Percentiles rank a stretch among this genome's conserved stretches.
These are phyloP conservation scores for Trichoderma sp. DNA, from an alignment of 2,329 filamentous ascomycete genomes.

Conservation along the genomic window DNA sequence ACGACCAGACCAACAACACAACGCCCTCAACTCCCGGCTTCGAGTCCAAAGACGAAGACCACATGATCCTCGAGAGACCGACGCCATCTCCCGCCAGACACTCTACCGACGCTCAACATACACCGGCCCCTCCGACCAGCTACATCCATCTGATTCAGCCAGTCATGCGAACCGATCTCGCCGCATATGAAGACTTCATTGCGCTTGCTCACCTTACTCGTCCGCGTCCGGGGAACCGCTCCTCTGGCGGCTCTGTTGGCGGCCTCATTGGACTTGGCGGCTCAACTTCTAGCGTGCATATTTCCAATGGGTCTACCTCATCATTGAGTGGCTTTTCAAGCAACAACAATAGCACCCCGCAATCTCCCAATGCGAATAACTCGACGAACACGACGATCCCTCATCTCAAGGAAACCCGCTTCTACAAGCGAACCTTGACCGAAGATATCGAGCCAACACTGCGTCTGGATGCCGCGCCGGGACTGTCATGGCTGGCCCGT, in stretches of 20 bases:
- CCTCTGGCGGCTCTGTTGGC: slow-evolving; percentile 70
- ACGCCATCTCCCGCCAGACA: slow-evolving; percentile 36
- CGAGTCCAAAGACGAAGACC: slow-evolving; percentile 59
- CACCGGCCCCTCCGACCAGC: slow-evolving; percentile 66
- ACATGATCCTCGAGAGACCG: slow-evolving; percentile 37
- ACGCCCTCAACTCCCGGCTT: slow-evolving; percentile 82
- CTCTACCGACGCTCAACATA: slow-evolving; percentile 47
- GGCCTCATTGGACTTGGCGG: slow-evolving; percentile 53
- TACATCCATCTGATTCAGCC: slow-evolving; percentile 84
- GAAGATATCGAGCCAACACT: slow-evolving; percentile 96
- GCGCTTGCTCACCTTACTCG: slow-evolving; percentile 72
- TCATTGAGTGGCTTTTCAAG: slow-evolving; percentile 56
- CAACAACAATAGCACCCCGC: slow-evolving; percentile 59
- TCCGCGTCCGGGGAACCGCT: slow-evolving; percentile 64
- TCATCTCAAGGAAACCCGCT: slow-evolving; percentile 84
- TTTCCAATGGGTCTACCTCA: slow-evolving; percentile 63
- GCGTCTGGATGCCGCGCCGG: slow-evolving; percentile 84
- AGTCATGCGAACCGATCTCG: slow-evolving; percentile 79
- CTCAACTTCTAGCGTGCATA: slow-evolving; percentile 51
- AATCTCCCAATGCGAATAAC: slow-evolving; percentile 59
- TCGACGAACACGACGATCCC: slow-evolving; percentile 52
- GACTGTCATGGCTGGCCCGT: slow-evolving; percentile 90
- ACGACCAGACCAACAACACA: slow-evolving; percentile 73
- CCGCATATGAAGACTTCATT: slow-evolving; percentile 83
- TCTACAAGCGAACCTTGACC: slow-evolving; percentile 85